A percentile compares a stretch with the other conserved stretches of the same genome.
Conservation (phyloP, 768 basidiomycete genomes). For the Boletus pseudo-olivaceus region DNA sequence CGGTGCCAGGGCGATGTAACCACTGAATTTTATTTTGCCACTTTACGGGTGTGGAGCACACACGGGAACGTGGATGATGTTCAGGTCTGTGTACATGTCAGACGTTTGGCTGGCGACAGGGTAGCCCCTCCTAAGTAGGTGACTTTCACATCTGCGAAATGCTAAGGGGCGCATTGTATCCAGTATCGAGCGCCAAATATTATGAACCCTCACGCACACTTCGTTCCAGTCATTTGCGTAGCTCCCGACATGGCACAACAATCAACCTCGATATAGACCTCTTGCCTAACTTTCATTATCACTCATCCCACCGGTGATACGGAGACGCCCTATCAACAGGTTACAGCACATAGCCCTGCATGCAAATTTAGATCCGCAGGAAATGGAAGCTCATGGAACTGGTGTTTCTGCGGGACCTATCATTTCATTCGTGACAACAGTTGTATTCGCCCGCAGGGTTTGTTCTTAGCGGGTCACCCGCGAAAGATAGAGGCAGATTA, state of each 20-base stretch:
- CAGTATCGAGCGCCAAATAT: neutral
- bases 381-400: constrained; percentile 23
- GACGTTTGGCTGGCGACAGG: neutral
- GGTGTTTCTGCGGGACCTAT: constrained; percentile 14
- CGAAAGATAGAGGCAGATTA: constrained; percentile 14
- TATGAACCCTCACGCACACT: neutral
- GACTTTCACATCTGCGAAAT: neutral
- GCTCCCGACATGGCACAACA: neutral
- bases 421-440: constrained; percentile 6
- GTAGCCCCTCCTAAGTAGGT: neutral
- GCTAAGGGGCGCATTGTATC: neutral
- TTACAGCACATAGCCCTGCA: neutral
- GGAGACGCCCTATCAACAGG: neutral
- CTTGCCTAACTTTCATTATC: neutral
- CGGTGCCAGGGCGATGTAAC: neutral
- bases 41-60: neutral
- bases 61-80: neutral
- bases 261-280: constrained; percentile 10
- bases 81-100: neutral
- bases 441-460: neutral
- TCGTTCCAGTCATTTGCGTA: constrained; percentile 1
- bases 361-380: constrained; percentile 7
- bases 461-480: constrained; percentile 7
- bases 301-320: neutral
- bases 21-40: neutral